Percentiles rank a stretch among this genome's conserved stretches.
These are phyloP conservation scores for Cicer arietinum DNA, from an alignment of 306 rosid genomes.

Conservation along the genomic window DNA sequence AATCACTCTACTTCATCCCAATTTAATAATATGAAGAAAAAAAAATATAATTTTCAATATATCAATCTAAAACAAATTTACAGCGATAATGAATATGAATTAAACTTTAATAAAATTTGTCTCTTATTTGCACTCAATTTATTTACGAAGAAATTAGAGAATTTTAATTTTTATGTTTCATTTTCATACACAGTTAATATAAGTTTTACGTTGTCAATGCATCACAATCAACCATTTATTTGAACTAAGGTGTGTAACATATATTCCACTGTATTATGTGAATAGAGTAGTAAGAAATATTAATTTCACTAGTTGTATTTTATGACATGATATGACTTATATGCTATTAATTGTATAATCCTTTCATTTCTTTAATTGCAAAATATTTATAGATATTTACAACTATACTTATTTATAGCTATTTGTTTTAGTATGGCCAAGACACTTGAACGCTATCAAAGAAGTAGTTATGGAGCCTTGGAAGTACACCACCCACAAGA, in stretches of 20 bases:
- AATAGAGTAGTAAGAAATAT: background rate
- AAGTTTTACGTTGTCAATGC: too few relatives aligned
- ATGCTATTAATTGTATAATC: background rate
- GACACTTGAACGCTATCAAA: conserved; percentile 71
- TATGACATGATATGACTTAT: conserved; percentile 22
- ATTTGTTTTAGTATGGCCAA: conserved; percentile 63
- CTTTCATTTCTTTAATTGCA: background rate
- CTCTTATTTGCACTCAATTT: too few relatives aligned
- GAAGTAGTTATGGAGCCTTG: conserved; percentile 65
- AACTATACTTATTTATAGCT: background rate
- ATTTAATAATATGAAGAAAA: too few relatives aligned
- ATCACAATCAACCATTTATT: too few relatives aligned
- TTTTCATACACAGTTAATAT: too few relatives aligned
- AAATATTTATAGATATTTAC: background rate
- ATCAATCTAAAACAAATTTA: too few relatives aligned
- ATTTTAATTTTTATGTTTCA: too few relatives aligned
- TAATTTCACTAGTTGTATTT: background rate
- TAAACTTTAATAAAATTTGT: too few relatives aligned
- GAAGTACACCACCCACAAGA: conserved; percentile 55
- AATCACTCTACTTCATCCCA: too few relatives aligned
- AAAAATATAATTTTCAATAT: too few relatives aligned
- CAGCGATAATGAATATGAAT: too few relatives aligned
- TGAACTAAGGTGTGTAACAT: background rate
- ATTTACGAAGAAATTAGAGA: too few relatives aligned
- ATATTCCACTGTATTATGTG: background rate